phyloP scores from a whole-genome alignment of 1,284 basidiomycete species.

The Naganishia sp. region DNA sequence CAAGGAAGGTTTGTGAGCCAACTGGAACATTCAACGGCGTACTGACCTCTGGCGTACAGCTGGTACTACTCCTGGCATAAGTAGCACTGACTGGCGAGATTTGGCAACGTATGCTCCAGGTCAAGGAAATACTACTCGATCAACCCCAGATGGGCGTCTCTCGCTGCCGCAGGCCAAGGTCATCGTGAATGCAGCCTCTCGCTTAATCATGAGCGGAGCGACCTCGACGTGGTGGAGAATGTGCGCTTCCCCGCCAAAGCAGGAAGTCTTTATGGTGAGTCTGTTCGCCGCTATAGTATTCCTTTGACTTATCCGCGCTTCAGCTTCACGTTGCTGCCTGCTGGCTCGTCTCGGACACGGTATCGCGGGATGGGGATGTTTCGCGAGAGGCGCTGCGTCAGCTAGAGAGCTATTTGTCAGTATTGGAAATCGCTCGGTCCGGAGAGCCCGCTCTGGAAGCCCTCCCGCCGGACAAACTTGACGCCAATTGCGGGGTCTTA shows the following conservation, averaged over 20 bases:
- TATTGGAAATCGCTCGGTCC: conserved; percentile 12
- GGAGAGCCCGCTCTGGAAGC: neutral
- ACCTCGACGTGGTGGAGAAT: conserved; percentile 16
- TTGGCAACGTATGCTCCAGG: neutral
- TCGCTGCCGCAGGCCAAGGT: neutral
- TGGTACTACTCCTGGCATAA: neutral
- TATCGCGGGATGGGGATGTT: neutral
- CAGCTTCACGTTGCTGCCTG: conserved; percentile 11
- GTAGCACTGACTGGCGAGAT: conserved; percentile 10
- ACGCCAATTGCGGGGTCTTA: neutral
- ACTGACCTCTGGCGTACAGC: neutral
- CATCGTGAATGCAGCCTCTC: conserved; percentile 2
- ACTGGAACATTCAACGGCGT: no score
- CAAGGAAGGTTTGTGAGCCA: neutral
- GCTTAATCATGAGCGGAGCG: neutral
- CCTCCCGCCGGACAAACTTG: neutral
- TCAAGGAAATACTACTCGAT: no score
- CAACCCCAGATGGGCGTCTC: neutral
- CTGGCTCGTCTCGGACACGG: neutral
- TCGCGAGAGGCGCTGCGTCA: neutral
- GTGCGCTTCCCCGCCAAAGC: neutral
- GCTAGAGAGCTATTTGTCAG: neutral
- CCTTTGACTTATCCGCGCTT: no score
- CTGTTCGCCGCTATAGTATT: no score
- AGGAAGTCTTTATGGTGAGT: conserved; percentile 1